Evolutionary conservation across 1,284 basidiomycete species (phyloP), one percentile per base, ranked within the genome.

Genomic region (Malassezia yamatoensis): DNA sequence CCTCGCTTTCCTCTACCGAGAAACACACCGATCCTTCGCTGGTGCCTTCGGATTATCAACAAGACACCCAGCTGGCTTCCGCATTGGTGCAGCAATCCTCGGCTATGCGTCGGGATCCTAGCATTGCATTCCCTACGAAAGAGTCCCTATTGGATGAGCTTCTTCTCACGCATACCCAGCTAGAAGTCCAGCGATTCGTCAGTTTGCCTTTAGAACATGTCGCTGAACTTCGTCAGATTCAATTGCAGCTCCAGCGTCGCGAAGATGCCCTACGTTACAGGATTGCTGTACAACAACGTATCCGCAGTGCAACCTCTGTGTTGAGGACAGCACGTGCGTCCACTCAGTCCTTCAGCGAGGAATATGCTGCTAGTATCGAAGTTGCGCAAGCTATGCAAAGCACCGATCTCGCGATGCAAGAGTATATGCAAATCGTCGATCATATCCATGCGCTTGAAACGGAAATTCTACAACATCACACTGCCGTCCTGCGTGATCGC

Each of bases 181-280:
- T 53, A 11, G 57, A 59, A 21, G 53, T 57, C 13, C 59, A 58
- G 53, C 41, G 18, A 10, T 49, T 53, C 33, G 16, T 36, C 4
- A 37, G 43, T n/a, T 41, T 49, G 8, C 15, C 51, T 16, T 20
- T 55, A 13, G 49, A 52, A 51, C 24, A 43, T 11, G 44, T 60
- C 40, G 54, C 42, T 12, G 38, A 49, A 33, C 38, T 38, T 16
- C 43, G 32, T n/a, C 40, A 33, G 34, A 15, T 7, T 34, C 45
- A 41, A 18, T 34, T 24, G 16, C 20, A 21, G 11, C 50, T 58
- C 9, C 18, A 37, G 3, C 24, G 24, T 9, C 40, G 35, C 1
- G 6, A 52, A 33, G 32, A 36, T 6, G 37, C 41, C 12, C 6
- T 53, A 34, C 32, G 46, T 21, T 24, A 58, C 38, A 51, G 44